These are phyloP conservation scores for Sindora glabra DNA, from an alignment of 306 rosid species.

Conservation along the genomic window DNA sequence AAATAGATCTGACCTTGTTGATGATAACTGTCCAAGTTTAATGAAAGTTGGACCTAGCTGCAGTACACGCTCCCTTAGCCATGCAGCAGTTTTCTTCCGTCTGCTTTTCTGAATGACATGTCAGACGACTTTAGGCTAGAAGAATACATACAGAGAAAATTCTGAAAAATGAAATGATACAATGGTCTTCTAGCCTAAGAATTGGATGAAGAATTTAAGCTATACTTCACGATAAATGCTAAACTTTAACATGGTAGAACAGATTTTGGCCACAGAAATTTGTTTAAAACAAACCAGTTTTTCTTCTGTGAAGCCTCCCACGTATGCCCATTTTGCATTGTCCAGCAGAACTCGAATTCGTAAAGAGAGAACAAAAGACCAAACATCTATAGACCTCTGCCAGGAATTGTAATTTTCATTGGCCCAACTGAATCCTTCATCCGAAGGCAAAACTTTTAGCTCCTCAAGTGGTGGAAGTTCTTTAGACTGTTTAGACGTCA, in stretches of 20 bases:
- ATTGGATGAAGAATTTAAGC: not conserved
- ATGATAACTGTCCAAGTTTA: constrained; percentile 89
- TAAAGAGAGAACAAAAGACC: constrained; percentile 81
- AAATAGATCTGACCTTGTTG: constrained; percentile 88
- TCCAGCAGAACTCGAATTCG: constrained; percentile 73
- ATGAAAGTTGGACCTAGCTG: constrained; percentile 96
- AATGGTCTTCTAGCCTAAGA: not conserved
- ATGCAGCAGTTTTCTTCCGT: constrained; percentile 65
- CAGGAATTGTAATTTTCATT: constrained; percentile 75
- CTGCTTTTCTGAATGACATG: constrained; percentile 48
- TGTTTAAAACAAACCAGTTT: constrained; percentile 56
- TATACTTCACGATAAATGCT: not conserved
- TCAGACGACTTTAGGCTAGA: not conserved
- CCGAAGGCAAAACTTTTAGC: constrained; percentile 77
- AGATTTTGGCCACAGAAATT: not conserved
- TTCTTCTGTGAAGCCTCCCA: constrained; percentile 81
- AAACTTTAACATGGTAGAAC: not conserved
- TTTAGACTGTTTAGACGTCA: constrained; percentile 21
- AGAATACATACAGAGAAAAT: not conserved
- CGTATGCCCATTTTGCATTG: constrained; percentile 81
- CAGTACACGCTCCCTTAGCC: constrained; percentile 77
- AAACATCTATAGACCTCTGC: constrained; percentile 85
- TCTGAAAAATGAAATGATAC: not conserved
- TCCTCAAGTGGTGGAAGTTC: constrained; percentile 71
- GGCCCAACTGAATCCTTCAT: constrained; percentile 92